Conservation (phyloP, 1,139 yeast genomes). For the Hansenula lynferdii region DNA sequence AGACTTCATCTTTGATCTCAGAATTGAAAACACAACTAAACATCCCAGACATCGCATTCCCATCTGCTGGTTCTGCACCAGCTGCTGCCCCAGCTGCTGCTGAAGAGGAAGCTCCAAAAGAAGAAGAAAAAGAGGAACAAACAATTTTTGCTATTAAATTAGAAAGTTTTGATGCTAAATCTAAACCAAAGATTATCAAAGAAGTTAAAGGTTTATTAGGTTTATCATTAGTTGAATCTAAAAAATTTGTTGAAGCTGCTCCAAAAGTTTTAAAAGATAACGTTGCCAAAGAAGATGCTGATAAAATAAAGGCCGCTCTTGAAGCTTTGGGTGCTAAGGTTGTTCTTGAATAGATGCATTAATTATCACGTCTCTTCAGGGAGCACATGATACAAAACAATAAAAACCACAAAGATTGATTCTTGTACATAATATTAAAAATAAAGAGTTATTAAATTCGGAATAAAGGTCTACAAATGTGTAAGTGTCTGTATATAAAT, state of each 20-base stretch:
- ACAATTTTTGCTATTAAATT: conserved; percentile 89
- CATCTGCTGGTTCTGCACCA: conserved; percentile 64
- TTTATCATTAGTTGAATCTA: conserved; percentile 90
- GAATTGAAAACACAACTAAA: conserved; percentile 85
- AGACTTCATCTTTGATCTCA: conserved; percentile 77
- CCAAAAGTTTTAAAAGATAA: conserved; percentile 76
- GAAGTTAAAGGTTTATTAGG: conserved; percentile 93
- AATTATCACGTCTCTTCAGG: no score
- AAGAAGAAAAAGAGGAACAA: conserved; percentile 85
- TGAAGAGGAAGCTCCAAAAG: conserved; percentile 71
- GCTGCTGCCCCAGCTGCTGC: conserved; percentile 68
- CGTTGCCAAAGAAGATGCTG: conserved; percentile 68
- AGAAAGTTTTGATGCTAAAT: conserved; percentile 89
- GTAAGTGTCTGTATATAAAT: no score
- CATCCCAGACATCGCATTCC: conserved; percentile 90
- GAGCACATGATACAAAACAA: no score
- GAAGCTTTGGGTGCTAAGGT: conserved; percentile 96
- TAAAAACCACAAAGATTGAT: no score
- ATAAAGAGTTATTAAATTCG: background rate
- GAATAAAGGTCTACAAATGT: no score
- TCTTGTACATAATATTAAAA: conserved; percentile 5
- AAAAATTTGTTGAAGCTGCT: conserved; percentile 96
- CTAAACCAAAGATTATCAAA: conserved; percentile 96
- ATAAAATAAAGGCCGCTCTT: conserved; percentile 80
- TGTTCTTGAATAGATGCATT: conserved; percentile 60